Conservation (phyloP, 169 alveolate genomes). For the Eimeria maxima region DNA sequence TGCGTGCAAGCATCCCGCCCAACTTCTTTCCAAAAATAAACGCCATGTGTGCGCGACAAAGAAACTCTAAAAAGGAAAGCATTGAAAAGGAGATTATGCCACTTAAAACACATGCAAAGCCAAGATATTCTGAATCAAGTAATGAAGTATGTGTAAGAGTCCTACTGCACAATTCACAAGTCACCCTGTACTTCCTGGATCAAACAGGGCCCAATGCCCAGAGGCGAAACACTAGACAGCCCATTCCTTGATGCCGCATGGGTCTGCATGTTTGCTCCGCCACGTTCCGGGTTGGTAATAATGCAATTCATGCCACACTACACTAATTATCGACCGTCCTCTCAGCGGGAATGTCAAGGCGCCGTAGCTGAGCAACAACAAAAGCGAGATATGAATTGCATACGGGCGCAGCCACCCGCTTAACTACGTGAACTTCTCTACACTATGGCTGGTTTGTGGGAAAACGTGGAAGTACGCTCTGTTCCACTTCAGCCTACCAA, state of each 20-base stretch:
- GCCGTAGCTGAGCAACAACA: background rate
- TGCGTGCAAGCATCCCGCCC: too few species aligned
- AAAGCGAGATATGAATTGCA: background rate
- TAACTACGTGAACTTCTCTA: too few species aligned
- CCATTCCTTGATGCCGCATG: too few species aligned
- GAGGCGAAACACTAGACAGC: background rate
- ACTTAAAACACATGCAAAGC: too few species aligned
- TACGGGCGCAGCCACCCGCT: background rate
- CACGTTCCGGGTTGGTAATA: background rate
- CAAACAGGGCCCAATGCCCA: background rate
- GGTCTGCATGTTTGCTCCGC: too few species aligned
- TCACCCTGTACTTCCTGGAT: too few species aligned
- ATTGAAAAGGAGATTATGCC: too few species aligned
- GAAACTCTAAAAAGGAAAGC: too few species aligned
- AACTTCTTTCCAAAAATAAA: too few species aligned
- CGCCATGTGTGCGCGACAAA: too few species aligned
- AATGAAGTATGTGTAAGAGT: background rate
- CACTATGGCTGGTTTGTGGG: background rate
- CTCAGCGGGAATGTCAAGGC: background rate
- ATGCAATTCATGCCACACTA: background rate
- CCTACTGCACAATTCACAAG: background rate
- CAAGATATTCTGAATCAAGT: background rate
- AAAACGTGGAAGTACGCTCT: background rate
- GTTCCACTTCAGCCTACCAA: background rate
- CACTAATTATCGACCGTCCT: background rate